Evolutionary conservation across 805 yeast species (phyloP).

Genomic region (Cyberlindnera galapagoensis): DNA sequence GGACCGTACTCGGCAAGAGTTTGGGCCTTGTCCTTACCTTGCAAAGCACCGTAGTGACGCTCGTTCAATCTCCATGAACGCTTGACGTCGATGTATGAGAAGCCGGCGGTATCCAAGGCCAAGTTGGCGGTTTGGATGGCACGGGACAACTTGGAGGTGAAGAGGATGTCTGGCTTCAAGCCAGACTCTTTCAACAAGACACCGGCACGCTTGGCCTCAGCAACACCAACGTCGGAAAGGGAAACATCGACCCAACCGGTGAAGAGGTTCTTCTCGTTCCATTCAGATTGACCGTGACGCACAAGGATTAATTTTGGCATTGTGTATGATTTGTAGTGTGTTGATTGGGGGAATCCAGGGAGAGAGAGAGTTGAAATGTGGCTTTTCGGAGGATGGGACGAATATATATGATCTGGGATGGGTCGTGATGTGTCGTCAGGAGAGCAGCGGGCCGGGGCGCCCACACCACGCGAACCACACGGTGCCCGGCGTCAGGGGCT

Average conservation of each 20-base stretch:
- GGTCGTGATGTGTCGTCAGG: too few relatives aligned
- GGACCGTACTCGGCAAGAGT: conserved; percentile 82
- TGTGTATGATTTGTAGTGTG: conserved; percentile 7
- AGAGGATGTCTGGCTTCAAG: conserved; percentile 77
- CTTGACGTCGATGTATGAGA: conserved; percentile 83
- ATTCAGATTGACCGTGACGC: conserved; percentile 99
- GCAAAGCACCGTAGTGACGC: conserved; percentile 98
- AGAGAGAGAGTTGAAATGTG: too few relatives aligned
- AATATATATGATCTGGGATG: too few relatives aligned
- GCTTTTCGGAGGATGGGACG: too few relatives aligned
- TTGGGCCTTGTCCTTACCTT: conserved; percentile 97
- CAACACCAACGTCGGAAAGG: conserved; percentile 75
- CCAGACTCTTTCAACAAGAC: conserved; percentile 83
- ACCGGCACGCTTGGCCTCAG: conserved; percentile 93
- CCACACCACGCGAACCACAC: too few relatives aligned
- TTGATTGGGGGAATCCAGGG: not conserved
- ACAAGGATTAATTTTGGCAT: conserved; percentile 76
- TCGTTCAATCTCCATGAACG: conserved; percentile 98
- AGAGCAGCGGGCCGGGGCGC: too few relatives aligned
- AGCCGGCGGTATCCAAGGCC: conserved; percentile 84
- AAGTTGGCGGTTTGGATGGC: conserved; percentile 97
- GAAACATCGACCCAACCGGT: conserved; percentile 98
- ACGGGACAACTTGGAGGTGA: conserved; percentile 87
- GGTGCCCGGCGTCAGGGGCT: too few relatives aligned
- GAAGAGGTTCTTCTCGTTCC: conserved; percentile 97